phyloP scores from a whole-genome alignment of 23 red algal species.

The Gracilariopsis chorda region DNA sequence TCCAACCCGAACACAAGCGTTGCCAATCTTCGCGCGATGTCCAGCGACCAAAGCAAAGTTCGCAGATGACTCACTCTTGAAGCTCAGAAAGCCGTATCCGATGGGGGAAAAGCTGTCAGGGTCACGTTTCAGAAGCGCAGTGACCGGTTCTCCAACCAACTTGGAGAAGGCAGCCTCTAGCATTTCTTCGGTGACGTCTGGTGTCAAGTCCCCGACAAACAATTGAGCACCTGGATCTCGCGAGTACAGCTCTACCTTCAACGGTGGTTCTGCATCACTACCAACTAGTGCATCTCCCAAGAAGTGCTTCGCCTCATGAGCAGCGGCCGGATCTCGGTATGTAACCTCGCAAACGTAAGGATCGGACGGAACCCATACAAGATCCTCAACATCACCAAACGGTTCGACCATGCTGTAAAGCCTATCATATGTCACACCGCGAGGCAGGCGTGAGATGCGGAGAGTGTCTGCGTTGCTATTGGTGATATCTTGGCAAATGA shows the following conservation, averaged over 20 bases:
- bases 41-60: slow-evolving; percentile 59
- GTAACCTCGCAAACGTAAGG: slow-evolving; percentile 56
- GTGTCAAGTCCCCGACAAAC: slow-evolving; percentile 64
- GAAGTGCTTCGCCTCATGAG: slow-evolving; percentile 60
- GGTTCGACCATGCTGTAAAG: slow-evolving; percentile 58
- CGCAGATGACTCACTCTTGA: slow-evolving; percentile 53
- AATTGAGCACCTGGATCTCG: slow-evolving; percentile 52
- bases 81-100: slow-evolving; percentile 68
- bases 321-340: slow-evolving; percentile 36
- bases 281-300: slow-evolving; percentile 57
- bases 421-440: slow-evolving; percentile 58
- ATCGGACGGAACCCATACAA: slow-evolving; percentile 32
- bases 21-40: slow-evolving; percentile 47
- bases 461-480: slow-evolving; percentile 56
- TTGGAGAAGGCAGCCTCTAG: slow-evolving; percentile 46
- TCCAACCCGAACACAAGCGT: slow-evolving; percentile 59
- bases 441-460: slow-evolving; percentile 22
- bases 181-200: slow-evolving; percentile 69
- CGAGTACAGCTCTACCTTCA: slow-evolving; percentile 47
- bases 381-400: slow-evolving; percentile 53
- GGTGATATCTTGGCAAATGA: slow-evolving; percentile 49
- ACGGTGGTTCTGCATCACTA: slow-evolving; percentile 45
- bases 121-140: slow-evolving; percentile 52
- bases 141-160: slow-evolving; percentile 51
- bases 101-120: slow-evolving; percentile 70